A percentile compares a stretch with the other conserved stretches of the same genome.
These are phyloP conservation scores for Triglochin maritima DNA, from an alignment of 106 monocot species.

Conservation along the genomic window DNA sequence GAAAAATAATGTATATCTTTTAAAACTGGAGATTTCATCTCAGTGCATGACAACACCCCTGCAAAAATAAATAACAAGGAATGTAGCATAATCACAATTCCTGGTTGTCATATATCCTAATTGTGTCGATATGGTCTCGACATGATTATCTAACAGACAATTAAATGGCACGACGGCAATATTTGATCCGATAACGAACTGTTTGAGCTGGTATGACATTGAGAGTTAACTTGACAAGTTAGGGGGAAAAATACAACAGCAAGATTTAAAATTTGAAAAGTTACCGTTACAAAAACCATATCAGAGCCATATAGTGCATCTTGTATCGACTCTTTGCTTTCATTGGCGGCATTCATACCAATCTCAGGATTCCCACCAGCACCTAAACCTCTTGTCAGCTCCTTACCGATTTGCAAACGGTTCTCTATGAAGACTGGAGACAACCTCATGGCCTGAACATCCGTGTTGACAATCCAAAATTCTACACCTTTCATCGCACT, in stretches of 20 bases:
- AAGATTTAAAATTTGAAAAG: not conserved
- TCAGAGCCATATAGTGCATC: constrained; percentile 53
- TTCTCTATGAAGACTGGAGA: constrained; percentile 57
- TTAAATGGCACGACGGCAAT: too few relatives aligned
- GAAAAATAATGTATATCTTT: too few relatives aligned
- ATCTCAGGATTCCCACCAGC: constrained; percentile 87
- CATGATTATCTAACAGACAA: too few relatives aligned
- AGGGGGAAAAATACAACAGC: not conserved
- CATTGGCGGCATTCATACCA: constrained; percentile 71
- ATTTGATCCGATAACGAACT: too few relatives aligned
- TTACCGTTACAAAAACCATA: constrained; percentile 77
- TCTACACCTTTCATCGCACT: constrained; percentile 88
- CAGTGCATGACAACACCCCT: too few relatives aligned
- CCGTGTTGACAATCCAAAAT: constrained; percentile 99
- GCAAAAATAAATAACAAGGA: too few relatives aligned
- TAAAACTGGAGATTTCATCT: too few relatives aligned
- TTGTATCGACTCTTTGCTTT: constrained; percentile 62
- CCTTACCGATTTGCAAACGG: constrained; percentile 66
- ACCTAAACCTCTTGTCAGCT: constrained; percentile 70
- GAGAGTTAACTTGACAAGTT: too few relatives aligned
- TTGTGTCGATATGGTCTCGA: too few relatives aligned
- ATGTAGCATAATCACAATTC: too few relatives aligned
- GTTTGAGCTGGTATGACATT: too few relatives aligned
- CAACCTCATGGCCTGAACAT: constrained; percentile 86
- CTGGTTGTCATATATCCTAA: too few relatives aligned